phyloP scores from a whole-genome alignment of 352 stramenopile genomes.

The Peronospora belbahrii region DNA sequence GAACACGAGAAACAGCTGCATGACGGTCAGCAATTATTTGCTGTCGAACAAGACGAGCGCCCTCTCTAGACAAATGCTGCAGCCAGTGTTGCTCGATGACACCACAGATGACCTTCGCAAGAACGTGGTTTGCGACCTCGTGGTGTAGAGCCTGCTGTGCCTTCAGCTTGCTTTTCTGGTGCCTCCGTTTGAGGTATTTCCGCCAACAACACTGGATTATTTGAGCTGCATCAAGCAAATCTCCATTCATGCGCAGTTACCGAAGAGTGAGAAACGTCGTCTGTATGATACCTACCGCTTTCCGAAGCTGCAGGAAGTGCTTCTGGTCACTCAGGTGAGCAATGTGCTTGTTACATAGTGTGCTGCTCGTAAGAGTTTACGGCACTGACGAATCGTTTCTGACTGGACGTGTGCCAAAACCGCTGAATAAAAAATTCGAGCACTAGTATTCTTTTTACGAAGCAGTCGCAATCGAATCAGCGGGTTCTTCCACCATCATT shows the following conservation, averaged over 20 bases:
- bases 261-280: conserved; percentile 22
- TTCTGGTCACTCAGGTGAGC: conserved; percentile 20
- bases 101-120: conserved; percentile 24
- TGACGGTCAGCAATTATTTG: conserved; percentile 27
- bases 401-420: conserved; percentile 78
- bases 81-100: conserved; percentile 40
- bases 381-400: conserved; percentile 69
- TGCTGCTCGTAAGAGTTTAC: conserved; percentile 49
- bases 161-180: conserved; percentile 7
- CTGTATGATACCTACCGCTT: conserved; percentile 31
- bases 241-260: conserved; percentile 14
- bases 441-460: conserved; percentile 48
- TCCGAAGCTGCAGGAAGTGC: conserved; percentile 22
- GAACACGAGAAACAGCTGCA: conserved; percentile 23
- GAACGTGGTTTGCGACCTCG: conserved; percentile 19
- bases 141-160: conserved; percentile 11
- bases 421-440: conserved; percentile 60
- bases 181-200: conserved; percentile 18
- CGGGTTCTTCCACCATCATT: conserved; percentile 72
- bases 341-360: conserved; percentile 41
- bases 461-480: conserved; percentile 43
- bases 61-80: conserved; percentile 24
- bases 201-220: conserved; percentile 38
- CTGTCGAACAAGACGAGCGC: conserved; percentile 28
- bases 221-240: conserved; percentile 13